Evolutionary conservation across 2,329 filamentous ascomycete species (phyloP).

Genomic region (Uncinocarpus reesii): DNA sequence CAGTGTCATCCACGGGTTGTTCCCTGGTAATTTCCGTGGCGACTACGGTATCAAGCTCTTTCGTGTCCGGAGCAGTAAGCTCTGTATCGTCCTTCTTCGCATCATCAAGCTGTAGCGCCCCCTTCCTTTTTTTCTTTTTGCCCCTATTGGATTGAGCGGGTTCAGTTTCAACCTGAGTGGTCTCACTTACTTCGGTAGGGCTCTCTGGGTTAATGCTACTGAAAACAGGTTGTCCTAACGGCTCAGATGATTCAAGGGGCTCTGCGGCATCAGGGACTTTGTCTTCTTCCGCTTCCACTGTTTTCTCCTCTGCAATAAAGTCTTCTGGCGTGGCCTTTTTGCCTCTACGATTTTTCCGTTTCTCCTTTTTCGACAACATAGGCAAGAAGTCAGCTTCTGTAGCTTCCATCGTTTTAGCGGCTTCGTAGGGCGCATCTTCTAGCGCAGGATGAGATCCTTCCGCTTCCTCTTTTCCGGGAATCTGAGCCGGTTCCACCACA

Average conservation of each 20-base stretch:
- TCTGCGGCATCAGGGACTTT: neutral
- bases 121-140: no score
- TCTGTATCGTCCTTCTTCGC: no score
- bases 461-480: neutral
- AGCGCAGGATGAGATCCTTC: neutral
- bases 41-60: no score
- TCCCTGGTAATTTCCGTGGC: no score
- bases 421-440: neutral
- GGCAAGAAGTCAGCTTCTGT: neutral
- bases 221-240: neutral
- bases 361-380: neutral
- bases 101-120: no score
- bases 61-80: no score
- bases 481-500: neutral
- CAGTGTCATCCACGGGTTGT: no score
- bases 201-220: no score
- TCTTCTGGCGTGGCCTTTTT: neutral
- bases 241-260: neutral
- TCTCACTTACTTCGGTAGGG: neutral
- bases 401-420: neutral
- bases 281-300: neutral
- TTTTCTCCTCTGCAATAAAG: neutral
- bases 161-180: neutral
- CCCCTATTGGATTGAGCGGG: no score
- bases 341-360: conserved; percentile 2